These are phyloP conservation scores for Hydnum rufescens DNA, from an alignment of 768 basidiomycete genomes.

Conservation along the genomic window DNA sequence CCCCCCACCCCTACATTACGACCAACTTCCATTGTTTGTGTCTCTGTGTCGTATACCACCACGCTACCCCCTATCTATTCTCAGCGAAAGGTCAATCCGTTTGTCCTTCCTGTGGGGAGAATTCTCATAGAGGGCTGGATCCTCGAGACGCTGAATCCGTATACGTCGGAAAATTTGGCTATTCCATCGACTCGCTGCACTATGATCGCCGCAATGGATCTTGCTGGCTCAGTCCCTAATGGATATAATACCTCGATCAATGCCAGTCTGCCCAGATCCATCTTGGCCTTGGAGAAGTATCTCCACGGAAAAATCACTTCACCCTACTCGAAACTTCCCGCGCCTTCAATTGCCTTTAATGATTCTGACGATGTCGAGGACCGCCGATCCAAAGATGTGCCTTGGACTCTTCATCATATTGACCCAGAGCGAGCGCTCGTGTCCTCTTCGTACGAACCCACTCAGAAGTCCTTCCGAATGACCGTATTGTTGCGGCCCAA, in stretches of 20 bases:
- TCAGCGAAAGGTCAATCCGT: conserved; percentile 58
- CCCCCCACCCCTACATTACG: neutral
- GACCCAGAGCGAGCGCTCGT: conserved; percentile 8
- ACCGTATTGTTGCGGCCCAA: conserved; percentile 14
- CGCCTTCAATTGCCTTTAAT: conserved; percentile 27
- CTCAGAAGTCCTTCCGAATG: conserved; percentile 5
- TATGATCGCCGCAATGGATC: conserved; percentile 68
- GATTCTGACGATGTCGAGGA: too few relatives aligned
- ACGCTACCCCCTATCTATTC: conserved; percentile 29
- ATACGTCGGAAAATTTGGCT: conserved; percentile 79
- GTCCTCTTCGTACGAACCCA: conserved; percentile 3
- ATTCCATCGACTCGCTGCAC: conserved; percentile 88
- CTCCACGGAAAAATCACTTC: conserved; percentile 45
- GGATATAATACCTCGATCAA: conserved; percentile 78
- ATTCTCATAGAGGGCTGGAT: conserved; percentile 89
- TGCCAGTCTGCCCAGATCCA: conserved; percentile 45
- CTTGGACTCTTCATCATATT: conserved; percentile 7
- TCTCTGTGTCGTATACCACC: conserved; percentile 69
- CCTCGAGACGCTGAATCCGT: conserved; percentile 88
- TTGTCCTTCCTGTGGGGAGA: conserved; percentile 52
- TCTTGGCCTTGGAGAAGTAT: conserved; percentile 54
- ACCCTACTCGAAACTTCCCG: conserved; percentile 50
- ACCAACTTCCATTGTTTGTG: conserved; percentile 51
- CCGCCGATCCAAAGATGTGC: too few relatives aligned
- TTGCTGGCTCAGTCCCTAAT: conserved; percentile 64